Evolutionary conservation across 371 early-diverging fungal genomes (phyloP).

Genomic region (Scutellospora calospora): DNA sequence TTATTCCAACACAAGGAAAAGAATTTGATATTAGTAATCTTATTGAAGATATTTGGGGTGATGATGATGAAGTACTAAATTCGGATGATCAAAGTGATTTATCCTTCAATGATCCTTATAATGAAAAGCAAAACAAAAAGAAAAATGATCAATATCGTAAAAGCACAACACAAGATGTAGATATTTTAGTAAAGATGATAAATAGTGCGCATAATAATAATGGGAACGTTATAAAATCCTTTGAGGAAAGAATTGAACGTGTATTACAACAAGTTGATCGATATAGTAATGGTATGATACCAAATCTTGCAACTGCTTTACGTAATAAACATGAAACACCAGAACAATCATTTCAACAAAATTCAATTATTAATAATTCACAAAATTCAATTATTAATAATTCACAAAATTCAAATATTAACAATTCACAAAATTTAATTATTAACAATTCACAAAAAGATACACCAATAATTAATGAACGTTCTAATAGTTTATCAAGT

Average conservation of each 20-base stretch:
- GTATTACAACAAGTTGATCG: constrained; percentile 32
- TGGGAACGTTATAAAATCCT: neutral
- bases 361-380: neutral
- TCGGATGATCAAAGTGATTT: neutral
- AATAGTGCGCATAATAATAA: neutral
- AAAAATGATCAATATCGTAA: constrained; percentile 16
- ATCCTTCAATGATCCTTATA: no score
- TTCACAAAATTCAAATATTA: no score
- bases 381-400: no score
- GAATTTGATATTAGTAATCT: constrained; percentile 56
- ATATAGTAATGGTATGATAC: neutral
- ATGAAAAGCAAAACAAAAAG: constrained; percentile 42
- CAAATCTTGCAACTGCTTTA: constrained; percentile 7
- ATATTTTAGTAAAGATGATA: constrained; percentile 37
- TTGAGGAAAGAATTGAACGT: constrained; percentile 42
- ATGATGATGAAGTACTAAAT: constrained; percentile 37
- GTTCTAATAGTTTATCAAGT: neutral
- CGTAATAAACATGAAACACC: neutral
- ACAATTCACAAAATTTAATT: no score
- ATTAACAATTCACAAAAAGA: no score
- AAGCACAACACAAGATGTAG: constrained; percentile 31
- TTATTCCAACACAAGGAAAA: constrained; percentile 50
- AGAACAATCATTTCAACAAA: neutral
- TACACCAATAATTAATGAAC: neutral
- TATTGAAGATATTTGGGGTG: constrained; percentile 53